Conservation (phyloP, 257 asterid species). For the Voacanga thouarsii region DNA sequence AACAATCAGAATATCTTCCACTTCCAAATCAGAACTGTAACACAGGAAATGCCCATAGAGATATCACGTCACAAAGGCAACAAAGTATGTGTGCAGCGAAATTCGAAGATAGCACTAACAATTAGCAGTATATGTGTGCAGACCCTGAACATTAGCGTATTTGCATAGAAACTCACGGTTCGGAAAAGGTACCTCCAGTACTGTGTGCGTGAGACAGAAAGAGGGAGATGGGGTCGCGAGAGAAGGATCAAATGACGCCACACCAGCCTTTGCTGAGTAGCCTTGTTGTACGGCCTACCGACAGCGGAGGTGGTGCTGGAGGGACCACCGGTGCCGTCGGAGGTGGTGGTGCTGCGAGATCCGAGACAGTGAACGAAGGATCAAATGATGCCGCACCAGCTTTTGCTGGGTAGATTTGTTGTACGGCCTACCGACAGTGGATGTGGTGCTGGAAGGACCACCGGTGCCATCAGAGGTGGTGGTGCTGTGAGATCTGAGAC, state of each 20-base stretch:
- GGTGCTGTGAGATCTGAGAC: too few species aligned
- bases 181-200: background rate
- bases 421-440: too few species aligned
- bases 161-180: background rate
- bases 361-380: too few species aligned
- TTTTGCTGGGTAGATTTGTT: too few species aligned
- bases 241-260: slow-evolving; percentile 54
- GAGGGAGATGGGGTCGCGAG: slow-evolving; percentile 64
- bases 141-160: background rate
- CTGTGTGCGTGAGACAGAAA: background rate
- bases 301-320: slow-evolving; percentile 40
- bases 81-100: too few species aligned
- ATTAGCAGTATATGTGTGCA: background rate
- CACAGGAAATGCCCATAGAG: too few species aligned
- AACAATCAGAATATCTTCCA: too few species aligned
- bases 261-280: slow-evolving; percentile 71
- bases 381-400: too few species aligned
- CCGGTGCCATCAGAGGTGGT: too few species aligned
- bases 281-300: slow-evolving; percentile 74
- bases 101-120: background rate
- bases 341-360: slow-evolving; percentile 34
- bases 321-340: slow-evolving; percentile 35
- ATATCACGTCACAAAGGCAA: too few species aligned
- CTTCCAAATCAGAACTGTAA: too few species aligned
- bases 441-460: too few species aligned